These are phyloP conservation scores for Kalaharituber pfeilii DNA, from an alignment of 2,329 filamentous ascomycete genomes.

Conservation along the genomic window DNA sequence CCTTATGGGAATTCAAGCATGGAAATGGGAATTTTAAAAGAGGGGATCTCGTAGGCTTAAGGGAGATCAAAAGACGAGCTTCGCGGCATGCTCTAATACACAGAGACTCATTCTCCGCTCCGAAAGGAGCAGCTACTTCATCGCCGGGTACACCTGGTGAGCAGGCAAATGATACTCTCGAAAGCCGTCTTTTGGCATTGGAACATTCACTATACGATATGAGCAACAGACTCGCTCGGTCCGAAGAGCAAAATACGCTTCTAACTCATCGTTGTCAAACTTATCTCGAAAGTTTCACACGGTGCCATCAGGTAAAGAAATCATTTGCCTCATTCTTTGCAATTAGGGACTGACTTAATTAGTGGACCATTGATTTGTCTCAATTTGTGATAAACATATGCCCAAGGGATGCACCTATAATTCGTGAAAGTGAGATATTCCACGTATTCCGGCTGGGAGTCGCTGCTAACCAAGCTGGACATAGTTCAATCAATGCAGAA, in stretches of 20 bases:
- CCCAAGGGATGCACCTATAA: constrained; percentile 55
- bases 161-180: constrained; percentile 52
- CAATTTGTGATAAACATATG: constrained; percentile 77
- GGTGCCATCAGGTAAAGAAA: constrained; percentile 45
- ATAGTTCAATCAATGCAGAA: constrained; percentile 41
- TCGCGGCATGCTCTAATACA: constrained; percentile 87
- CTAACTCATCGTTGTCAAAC: constrained; percentile 67
- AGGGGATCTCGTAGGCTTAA: constrained; percentile 73
- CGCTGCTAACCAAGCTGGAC: constrained; percentile 22
- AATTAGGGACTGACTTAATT: background rate
- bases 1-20: constrained; percentile 97
- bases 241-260: constrained; percentile 65
- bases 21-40: constrained; percentile 94
- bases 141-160: constrained; percentile 54
- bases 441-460: constrained; percentile 17
- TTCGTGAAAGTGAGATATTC: constrained; percentile 57
- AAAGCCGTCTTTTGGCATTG: constrained; percentile 54
- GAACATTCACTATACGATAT: constrained; percentile 76
- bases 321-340: background rate
- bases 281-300: constrained; percentile 61
- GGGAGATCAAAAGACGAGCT: constrained; percentile 89
- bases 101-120: constrained; percentile 59
- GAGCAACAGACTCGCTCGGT: constrained; percentile 54
- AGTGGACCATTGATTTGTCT: constrained; percentile 29
- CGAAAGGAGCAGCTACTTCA: constrained; percentile 30